Percentiles rank a stretch among this genome's conserved stretches.
Evolutionary conservation across 352 stramenopile species (phyloP).

Genomic region (Thraustochytrium striatum): DNA sequence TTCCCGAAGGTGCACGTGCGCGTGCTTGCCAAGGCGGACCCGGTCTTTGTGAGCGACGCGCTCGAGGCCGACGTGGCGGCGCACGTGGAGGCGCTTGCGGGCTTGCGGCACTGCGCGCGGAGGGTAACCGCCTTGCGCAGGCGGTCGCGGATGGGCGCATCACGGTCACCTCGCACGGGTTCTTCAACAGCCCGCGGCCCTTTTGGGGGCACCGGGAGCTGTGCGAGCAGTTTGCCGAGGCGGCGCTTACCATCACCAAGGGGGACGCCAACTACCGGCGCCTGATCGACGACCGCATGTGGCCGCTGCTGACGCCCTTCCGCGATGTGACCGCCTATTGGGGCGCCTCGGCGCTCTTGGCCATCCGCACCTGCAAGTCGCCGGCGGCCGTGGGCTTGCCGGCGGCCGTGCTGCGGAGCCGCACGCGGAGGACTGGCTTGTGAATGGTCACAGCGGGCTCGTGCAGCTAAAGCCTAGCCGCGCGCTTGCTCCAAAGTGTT

Average conservation of each 20-base stretch:
- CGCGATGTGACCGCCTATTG: slow-evolving; percentile 72
- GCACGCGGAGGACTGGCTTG: too few relatives aligned
- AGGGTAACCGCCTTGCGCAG: background rate
- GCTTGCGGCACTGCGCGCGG: background rate
- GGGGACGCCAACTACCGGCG: slow-evolving; percentile 96
- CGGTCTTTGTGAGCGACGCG: slow-evolving; percentile 45
- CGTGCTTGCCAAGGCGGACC: slow-evolving; percentile 18
- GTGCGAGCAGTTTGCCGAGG: background rate
- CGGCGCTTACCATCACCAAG: slow-evolving; percentile 85
- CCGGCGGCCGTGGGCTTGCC: slow-evolving; percentile 5
- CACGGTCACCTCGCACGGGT: background rate
- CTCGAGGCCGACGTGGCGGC: background rate
- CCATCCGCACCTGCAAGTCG: slow-evolving; percentile 36
- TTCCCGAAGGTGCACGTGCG: background rate
- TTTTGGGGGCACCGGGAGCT: slow-evolving; percentile 41
- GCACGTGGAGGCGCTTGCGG: slow-evolving; percentile 8
- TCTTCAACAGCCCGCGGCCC: slow-evolving; percentile 24
- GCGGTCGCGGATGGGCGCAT: background rate
- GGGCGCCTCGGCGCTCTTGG: background rate
- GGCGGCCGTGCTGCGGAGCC: too few relatives aligned
- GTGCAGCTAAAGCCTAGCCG: too few relatives aligned
- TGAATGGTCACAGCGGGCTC: too few relatives aligned
- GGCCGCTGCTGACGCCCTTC: slow-evolving; percentile 73
- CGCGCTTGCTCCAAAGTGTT: too few relatives aligned
- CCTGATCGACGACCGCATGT: slow-evolving; percentile 85